Percentiles rank a stretch among this genome's conserved stretches.
Evolutionary conservation across 2,329 filamentous ascomycete genomes (phyloP).

Genomic region (Septoria linicola): DNA sequence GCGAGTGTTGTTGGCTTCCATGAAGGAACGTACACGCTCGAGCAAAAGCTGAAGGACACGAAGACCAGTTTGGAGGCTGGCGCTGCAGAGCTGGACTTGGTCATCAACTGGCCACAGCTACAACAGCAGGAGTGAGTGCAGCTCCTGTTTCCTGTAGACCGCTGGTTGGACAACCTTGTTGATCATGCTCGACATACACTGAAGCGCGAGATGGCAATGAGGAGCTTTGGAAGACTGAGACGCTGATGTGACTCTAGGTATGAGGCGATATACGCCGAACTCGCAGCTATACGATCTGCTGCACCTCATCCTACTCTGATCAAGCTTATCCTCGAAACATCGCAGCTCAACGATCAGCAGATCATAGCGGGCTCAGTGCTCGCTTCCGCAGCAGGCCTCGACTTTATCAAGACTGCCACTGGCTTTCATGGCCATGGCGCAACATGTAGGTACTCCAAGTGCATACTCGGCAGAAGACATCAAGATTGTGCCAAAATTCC

Average conservation of each 20-base stretch:
- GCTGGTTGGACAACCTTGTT: no score
- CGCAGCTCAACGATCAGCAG: conserved; percentile 49
- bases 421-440: conserved; percentile 59
- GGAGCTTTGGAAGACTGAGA: no score
- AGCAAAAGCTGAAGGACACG: conserved; percentile 54
- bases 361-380: conserved; percentile 56
- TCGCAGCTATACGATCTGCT: conserved; percentile 52
- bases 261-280: conserved; percentile 52
- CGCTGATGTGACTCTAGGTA: conserved; percentile 37
- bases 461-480: no score
- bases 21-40: conserved; percentile 56
- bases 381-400: conserved; percentile 53
- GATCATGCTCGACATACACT: neutral
- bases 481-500: no score
- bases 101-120: conserved; percentile 56
- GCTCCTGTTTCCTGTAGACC: no score
- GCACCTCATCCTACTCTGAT: conserved; percentile 44
- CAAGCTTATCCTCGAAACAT: conserved; percentile 62
- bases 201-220: no score
- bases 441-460: neutral
- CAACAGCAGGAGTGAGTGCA: conserved; percentile 25
- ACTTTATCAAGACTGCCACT: conserved; percentile 62
- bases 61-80: conserved; percentile 50
- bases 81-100: conserved; percentile 59
- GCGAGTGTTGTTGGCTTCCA: conserved; percentile 62